phyloP scores from a whole-genome alignment of 176 grass and related monocot genomes.

The Oryza rufipogon region DNA sequence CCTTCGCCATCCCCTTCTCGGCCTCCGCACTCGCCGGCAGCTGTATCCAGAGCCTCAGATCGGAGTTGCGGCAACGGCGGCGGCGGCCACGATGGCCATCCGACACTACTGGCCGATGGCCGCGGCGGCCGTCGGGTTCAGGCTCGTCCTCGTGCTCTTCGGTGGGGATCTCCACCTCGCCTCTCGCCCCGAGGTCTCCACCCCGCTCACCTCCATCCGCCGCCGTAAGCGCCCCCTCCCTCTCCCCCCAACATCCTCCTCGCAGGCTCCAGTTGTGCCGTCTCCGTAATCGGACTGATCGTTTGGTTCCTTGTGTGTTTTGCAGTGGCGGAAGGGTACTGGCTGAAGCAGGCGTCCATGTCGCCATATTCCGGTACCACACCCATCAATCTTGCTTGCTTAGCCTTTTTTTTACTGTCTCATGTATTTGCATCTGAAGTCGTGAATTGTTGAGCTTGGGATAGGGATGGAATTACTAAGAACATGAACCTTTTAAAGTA shows the following conservation, averaged over 20 bases:
- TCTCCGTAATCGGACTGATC: slow-evolving; percentile 12
- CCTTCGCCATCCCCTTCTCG: too few species aligned
- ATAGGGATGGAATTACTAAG: background rate
- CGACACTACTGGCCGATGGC: slow-evolving; percentile 62
- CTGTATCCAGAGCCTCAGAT: background rate
- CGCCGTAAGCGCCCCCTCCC: slow-evolving; percentile 56
- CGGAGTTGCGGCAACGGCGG: slow-evolving; percentile 21
- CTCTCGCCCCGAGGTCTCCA: slow-evolving; percentile 80
- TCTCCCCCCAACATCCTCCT: slow-evolving; percentile 1
- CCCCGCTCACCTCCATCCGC: slow-evolving; percentile 78
- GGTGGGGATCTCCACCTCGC: slow-evolving; percentile 74
- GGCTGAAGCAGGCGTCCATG: slow-evolving; percentile 89
- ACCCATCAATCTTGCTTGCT: background rate
- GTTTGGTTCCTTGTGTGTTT: slow-evolving; percentile 1
- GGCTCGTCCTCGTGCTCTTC: slow-evolving; percentile 71
- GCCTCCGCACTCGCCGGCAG: too few species aligned
- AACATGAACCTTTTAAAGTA: background rate
- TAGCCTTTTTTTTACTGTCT: background rate
- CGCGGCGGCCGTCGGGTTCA: slow-evolving; percentile 70
- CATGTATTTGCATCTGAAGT: slow-evolving; percentile 8
- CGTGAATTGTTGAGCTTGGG: background rate
- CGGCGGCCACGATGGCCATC: slow-evolving; percentile 50
- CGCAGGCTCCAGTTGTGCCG: background rate
- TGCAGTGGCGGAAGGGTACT: slow-evolving; percentile 93
- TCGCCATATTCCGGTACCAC: slow-evolving; percentile 75